phyloP scores from a whole-genome alignment of 2,329 filamentous ascomycete genomes.

The Colletotrichum sp. region DNA sequence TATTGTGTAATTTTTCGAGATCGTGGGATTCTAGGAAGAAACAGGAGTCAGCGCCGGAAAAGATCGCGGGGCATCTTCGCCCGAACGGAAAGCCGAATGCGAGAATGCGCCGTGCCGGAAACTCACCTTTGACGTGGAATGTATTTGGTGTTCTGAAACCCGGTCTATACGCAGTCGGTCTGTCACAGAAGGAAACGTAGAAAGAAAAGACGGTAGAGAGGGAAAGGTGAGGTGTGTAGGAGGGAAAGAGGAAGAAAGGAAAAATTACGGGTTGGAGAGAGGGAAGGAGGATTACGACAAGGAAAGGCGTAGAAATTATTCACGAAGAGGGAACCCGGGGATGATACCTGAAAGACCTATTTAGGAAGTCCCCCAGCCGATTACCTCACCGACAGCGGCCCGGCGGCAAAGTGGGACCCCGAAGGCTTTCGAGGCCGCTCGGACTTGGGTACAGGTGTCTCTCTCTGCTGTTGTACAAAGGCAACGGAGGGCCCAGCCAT shows the following conservation, averaged over 20 bases:
- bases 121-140: not conserved
- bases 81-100: not conserved
- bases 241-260: not conserved
- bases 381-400: slow-evolving; percentile 22
- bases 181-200: not conserved
- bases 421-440: not conserved
- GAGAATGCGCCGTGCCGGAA: not conserved
- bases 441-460: not conserved
- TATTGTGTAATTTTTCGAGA: not conserved
- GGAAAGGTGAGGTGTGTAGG: not conserved
- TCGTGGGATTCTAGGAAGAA: not conserved
- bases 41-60: not conserved
- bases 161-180: not conserved
- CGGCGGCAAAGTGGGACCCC: slow-evolving; percentile 14
- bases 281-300: not conserved
- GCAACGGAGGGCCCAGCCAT: not conserved
- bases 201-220: not conserved
- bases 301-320: slow-evolving; percentile 2
- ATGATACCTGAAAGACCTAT: slow-evolving; percentile 22
- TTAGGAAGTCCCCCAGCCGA: slow-evolving; percentile 16
- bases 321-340: slow-evolving; percentile 10
- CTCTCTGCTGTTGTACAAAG: not conserved
- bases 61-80: slow-evolving; percentile 5
- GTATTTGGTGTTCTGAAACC: not conserved
- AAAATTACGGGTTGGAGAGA: not conserved